phyloP scores from a whole-genome alignment of 2,329 filamentous ascomycete species.

The Corynespora cassiicola region DNA sequence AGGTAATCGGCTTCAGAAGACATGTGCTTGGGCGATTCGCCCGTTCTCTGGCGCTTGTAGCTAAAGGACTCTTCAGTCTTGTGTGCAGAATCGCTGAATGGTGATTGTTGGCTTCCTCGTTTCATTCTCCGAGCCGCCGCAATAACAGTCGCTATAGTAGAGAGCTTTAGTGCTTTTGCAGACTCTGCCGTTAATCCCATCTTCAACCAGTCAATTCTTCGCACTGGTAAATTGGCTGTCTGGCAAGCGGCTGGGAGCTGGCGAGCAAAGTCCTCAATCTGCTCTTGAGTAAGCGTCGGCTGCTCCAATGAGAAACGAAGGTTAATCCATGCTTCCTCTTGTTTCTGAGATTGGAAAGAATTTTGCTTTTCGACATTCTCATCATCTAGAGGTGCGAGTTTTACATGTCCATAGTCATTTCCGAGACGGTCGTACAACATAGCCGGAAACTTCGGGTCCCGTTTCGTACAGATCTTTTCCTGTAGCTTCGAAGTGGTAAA shows the following conservation, averaged over 20 bases:
- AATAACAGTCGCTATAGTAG: not conserved
- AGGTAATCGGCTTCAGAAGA: no score
- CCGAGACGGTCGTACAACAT: slow-evolving; percentile 21
- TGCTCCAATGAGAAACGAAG: slow-evolving; percentile 16
- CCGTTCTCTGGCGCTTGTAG: no score
- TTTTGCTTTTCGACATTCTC: slow-evolving; percentile 6
- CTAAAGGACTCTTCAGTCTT: no score
- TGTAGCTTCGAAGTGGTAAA: slow-evolving; percentile 14
- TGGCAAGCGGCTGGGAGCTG: slow-evolving; percentile 12
- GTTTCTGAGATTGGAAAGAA: slow-evolving; percentile 1
- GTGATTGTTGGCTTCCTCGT: no score
- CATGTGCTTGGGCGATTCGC: no score
- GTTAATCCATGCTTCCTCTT: slow-evolving; percentile 13
- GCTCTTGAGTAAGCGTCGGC: not conserved
- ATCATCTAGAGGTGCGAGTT: slow-evolving; percentile 15
- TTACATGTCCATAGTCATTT: slow-evolving; percentile 16
- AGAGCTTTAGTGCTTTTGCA: slow-evolving; percentile 2
- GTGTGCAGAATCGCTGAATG: no score
- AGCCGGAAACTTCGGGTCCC: no score
- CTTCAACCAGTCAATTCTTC: slow-evolving; percentile 27
- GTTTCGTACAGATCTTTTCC: no score
- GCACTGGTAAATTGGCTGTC: slow-evolving; percentile 12
- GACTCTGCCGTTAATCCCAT: no score
- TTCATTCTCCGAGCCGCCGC: not conserved
- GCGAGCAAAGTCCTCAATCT: slow-evolving; percentile 20